Conservation (phyloP, 306 rosid genomes). For the Rosa lucieae region DNA sequence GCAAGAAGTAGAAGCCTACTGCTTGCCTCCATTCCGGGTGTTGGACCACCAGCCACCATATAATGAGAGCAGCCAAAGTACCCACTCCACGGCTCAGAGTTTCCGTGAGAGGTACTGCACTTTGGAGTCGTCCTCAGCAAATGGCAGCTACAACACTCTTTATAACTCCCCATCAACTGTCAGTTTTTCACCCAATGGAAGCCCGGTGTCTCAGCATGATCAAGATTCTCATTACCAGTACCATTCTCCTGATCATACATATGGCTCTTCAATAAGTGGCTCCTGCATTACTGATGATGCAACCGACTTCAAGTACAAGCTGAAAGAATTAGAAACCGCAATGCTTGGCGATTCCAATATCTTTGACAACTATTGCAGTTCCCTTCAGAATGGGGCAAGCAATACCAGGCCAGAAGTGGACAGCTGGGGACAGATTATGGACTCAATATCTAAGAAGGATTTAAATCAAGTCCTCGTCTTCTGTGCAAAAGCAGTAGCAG, state of each 20-base stretch:
- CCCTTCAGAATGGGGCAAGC: constrained; percentile 42
- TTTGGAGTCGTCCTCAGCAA: constrained; percentile 74
- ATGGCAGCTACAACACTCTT: constrained; percentile 32
- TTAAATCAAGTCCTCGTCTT: constrained; percentile 62
- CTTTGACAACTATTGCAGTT: constrained; percentile 51
- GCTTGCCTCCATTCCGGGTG: constrained; percentile 57
- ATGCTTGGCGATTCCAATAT: constrained; percentile 81
- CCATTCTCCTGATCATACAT: constrained; percentile 58
- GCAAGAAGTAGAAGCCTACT: constrained; percentile 61
- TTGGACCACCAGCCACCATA: constrained; percentile 45
- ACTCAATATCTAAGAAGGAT: constrained; percentile 59
- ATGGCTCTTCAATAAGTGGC: constrained; percentile 72
- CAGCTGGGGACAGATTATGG: constrained; percentile 73
- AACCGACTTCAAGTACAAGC: constrained; percentile 66
- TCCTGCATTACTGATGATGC: constrained; percentile 76
- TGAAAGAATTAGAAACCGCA: constrained; percentile 77
- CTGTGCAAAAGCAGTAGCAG: constrained; percentile 79
- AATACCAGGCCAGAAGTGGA: constrained; percentile 50
- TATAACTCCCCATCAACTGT: constrained; percentile 61
- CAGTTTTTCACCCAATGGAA: constrained; percentile 68
- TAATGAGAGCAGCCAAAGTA: constrained; percentile 48
- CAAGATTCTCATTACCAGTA: constrained; percentile 62
- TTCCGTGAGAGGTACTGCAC: constrained; percentile 63
- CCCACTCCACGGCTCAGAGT: constrained; percentile 35
- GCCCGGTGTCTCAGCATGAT: constrained; percentile 70